A percentile compares a stretch with the other conserved stretches of the same genome.
Evolutionary conservation across 495 filamentous ascomycete species (phyloP).

Genomic region (Annulohypoxylon bovei): DNA sequence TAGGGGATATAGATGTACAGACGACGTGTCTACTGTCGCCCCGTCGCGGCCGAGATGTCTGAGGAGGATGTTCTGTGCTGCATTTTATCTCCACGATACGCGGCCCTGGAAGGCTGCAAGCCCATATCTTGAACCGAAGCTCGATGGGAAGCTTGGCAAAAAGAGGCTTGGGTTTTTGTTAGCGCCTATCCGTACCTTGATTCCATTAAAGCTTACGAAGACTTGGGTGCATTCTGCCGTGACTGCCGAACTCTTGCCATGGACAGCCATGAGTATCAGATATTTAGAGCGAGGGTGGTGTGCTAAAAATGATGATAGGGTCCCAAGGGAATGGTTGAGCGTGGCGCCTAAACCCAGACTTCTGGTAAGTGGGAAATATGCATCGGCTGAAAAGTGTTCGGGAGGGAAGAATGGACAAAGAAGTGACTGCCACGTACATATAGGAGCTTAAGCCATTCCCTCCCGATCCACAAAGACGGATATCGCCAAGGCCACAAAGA

Average conservation of each 20-base stretch:
- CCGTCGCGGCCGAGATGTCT: neutral
- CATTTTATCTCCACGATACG: constrained; percentile 42
- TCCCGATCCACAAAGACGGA: constrained; percentile 22
- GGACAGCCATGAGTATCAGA: constrained; percentile 12
- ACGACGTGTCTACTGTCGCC: neutral
- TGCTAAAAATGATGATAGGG: neutral
- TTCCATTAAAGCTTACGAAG: constrained; percentile 24
- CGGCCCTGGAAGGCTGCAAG: constrained; percentile 34
- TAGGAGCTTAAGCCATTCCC: constrained; percentile 7
- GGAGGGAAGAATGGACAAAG: constrained; percentile 9
- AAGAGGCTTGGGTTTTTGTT: constrained; percentile 25
- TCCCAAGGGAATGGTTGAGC: constrained; percentile 17
- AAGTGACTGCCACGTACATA: constrained; percentile 24
- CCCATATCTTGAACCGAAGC: constrained; percentile 46
- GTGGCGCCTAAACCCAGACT: constrained; percentile 22
- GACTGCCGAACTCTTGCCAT: neutral
- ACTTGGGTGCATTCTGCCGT: neutral
- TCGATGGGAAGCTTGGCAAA: constrained; percentile 42
- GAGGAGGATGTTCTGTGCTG: neutral
- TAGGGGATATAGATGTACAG: constrained; percentile 26
- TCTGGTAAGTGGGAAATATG: constrained; percentile 26
- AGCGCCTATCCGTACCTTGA: neutral
- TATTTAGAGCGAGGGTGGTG: neutral
- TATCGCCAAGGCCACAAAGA: constrained; percentile 19
- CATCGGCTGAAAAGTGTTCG: constrained; percentile 10